Conservation (phyloP, 768 basidiomycete species). For the Agrocybe pediades region DNA sequence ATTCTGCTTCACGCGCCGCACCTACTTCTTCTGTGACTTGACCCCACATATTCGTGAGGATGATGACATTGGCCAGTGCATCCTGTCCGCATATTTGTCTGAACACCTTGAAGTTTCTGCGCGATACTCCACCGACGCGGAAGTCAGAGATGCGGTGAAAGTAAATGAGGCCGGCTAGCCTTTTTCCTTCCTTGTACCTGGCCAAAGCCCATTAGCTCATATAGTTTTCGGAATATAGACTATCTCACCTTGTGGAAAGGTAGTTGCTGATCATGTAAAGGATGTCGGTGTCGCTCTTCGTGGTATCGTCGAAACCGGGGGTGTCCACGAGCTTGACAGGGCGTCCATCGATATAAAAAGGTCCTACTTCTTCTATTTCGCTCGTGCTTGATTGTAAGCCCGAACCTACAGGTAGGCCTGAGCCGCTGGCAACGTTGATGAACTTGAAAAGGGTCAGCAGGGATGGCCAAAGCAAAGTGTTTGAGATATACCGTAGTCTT, state of each 20-base stretch:
- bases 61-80: constrained; percentile 49
- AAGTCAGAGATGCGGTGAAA: constrained; percentile 55
- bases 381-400: constrained; percentile 52
- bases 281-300: constrained; percentile 45
- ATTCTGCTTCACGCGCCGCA: constrained; percentile 43
- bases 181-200: constrained; percentile 34
- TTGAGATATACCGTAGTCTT: constrained; percentile 29
- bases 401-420: constrained; percentile 42
- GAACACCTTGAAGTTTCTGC: constrained; percentile 52
- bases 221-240: neutral
- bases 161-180: constrained; percentile 52
- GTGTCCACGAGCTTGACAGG: constrained; percentile 53
- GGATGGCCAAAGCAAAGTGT: neutral
- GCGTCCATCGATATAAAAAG: constrained; percentile 43
- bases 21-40: constrained; percentile 38
- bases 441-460: constrained; percentile 34
- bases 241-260: constrained; percentile 30
- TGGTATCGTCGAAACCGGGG: constrained; percentile 60
- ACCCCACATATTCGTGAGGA: constrained; percentile 58
- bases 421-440: constrained; percentile 51
- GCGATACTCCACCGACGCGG: constrained; percentile 48
- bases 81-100: constrained; percentile 51
- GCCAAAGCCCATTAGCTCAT: neutral
- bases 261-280: constrained; percentile 47
- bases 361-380: constrained; percentile 38